Percentiles rank a stretch among this genome's conserved stretches.
Evolutionary conservation across 306 rosid species (phyloP).

Genomic region (Betula pendula): DNA sequence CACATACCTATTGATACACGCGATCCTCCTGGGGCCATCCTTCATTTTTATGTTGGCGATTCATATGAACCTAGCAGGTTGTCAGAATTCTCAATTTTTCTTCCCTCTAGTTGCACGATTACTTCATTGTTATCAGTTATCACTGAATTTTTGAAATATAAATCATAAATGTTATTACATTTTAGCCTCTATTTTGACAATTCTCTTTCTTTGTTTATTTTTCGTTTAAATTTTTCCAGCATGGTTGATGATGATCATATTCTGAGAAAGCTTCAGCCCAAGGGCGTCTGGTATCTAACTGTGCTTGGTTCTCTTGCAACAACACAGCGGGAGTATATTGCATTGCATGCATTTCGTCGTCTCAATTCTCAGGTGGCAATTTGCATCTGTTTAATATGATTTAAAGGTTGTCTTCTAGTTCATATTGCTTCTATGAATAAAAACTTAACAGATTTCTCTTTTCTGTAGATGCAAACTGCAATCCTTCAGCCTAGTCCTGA

Average conservation of each 20-base stretch:
- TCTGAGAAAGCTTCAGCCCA: slow-evolving; percentile 71
- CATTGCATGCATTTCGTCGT: slow-evolving; percentile 97
- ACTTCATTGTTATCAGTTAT: not conserved
- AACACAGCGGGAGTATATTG: slow-evolving; percentile 92
- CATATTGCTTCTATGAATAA: slow-evolving; percentile 5
- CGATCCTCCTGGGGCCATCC: slow-evolving; percentile 91
- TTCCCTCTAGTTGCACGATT: slow-evolving; percentile 1
- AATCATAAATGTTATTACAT: not conserved
- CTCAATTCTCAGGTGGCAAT: slow-evolving; percentile 77
- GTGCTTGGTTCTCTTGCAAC: slow-evolving; percentile 99
- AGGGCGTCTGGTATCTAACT: slow-evolving; percentile 80
- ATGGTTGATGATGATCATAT: slow-evolving; percentile 84
- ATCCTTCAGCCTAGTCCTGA: slow-evolving; percentile 96
- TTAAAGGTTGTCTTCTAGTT: slow-evolving; percentile 12
- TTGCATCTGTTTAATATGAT: slow-evolving; percentile 6
- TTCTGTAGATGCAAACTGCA: slow-evolving; percentile 87
- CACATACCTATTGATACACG: slow-evolving; percentile 86
- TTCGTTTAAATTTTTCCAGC: slow-evolving; percentile 30
- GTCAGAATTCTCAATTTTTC: slow-evolving; percentile 20
- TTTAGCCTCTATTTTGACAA: slow-evolving; percentile 22
- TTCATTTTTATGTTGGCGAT: slow-evolving; percentile 95
- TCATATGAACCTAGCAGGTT: slow-evolving; percentile 72
- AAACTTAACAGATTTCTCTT: slow-evolving; percentile 29
- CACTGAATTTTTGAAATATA: not conserved
- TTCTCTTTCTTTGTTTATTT: not conserved